These are phyloP conservation scores for Hamamelis virginiana DNA, from an alignment of 164 flowering plant genomes.

Conservation along the genomic window DNA sequence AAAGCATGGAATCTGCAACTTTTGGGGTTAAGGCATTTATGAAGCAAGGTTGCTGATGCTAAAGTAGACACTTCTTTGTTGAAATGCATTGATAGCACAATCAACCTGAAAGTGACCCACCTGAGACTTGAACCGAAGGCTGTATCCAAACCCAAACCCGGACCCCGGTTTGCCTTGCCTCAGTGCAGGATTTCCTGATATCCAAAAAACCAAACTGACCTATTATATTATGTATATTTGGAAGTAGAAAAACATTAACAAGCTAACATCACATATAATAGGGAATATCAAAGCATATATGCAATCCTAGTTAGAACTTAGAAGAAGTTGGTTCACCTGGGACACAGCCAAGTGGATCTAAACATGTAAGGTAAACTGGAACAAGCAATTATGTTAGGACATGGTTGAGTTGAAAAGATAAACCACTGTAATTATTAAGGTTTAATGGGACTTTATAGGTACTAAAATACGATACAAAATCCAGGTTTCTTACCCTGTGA, in stretches of 20 bases:
- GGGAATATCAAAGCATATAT: background rate
- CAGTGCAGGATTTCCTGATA: slow-evolving; percentile 81
- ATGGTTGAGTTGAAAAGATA: no score
- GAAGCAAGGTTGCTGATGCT: slow-evolving; percentile 64
- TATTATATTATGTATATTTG: background rate
- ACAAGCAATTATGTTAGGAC: no score
- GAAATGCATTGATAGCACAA: slow-evolving; percentile 74
- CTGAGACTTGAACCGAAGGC: slow-evolving; percentile 65
- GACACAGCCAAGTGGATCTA: no score
- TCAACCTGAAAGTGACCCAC: slow-evolving; percentile 74
- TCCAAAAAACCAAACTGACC: background rate
- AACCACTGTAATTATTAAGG: no score
- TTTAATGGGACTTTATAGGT: no score
- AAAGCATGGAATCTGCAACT: background rate
- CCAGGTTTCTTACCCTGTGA: no score
- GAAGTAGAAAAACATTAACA: background rate
- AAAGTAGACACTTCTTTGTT: slow-evolving; percentile 71
- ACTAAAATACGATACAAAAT: no score
- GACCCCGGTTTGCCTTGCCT: slow-evolving; percentile 92
- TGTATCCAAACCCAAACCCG: slow-evolving; percentile 77
- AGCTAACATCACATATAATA: background rate
- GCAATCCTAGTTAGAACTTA: background rate
- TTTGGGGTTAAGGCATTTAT: slow-evolving; percentile 19
- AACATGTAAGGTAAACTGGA: no score
- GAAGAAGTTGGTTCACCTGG: no score